These are phyloP conservation scores for Stentor coeruleus DNA, from an alignment of 73 alveolate species.

Conservation along the genomic window DNA sequence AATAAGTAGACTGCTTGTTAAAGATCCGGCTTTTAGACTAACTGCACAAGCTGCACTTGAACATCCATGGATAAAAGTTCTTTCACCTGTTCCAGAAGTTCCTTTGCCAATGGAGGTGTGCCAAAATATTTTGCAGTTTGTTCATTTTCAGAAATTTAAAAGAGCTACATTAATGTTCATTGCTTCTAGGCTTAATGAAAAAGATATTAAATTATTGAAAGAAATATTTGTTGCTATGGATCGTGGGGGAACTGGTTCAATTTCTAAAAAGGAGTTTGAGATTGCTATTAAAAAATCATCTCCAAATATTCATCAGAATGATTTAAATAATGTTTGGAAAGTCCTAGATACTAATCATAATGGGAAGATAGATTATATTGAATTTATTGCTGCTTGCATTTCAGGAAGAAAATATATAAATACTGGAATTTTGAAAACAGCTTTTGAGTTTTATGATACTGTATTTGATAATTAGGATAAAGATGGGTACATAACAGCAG, in stretches of 20 bases:
- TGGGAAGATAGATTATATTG: slow-evolving; percentile 67
- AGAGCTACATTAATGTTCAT: slow-evolving; percentile 67
- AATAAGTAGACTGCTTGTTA: slow-evolving; percentile 54
- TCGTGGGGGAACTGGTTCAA: slow-evolving; percentile 71
- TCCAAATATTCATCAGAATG: slow-evolving; percentile 34
- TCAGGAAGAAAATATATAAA: slow-evolving; percentile 48
- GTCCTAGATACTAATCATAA: slow-evolving; percentile 62
- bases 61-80: slow-evolving; percentile 71
- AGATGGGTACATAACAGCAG: slow-evolving; percentile 60
- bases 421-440: slow-evolving; percentile 50
- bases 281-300: slow-evolving; percentile 39
- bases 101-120: slow-evolving; percentile 35
- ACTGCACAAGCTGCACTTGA: slow-evolving; percentile 76
- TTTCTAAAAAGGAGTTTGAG: slow-evolving; percentile 63
- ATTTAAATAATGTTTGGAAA: slow-evolving; percentile 34
- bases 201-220: slow-evolving; percentile 60
- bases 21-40: slow-evolving; percentile 68
- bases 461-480: slow-evolving; percentile 53
- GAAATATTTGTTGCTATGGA: slow-evolving; percentile 69
- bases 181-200: slow-evolving; percentile 70
- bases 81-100: slow-evolving; percentile 30
- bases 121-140: slow-evolving; percentile 33
- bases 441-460: slow-evolving; percentile 44
- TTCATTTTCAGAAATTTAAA: slow-evolving; percentile 40
- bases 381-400: slow-evolving; percentile 67